Conservation (phyloP, 257 asterid genomes). For the Coffea canephora region DNA sequence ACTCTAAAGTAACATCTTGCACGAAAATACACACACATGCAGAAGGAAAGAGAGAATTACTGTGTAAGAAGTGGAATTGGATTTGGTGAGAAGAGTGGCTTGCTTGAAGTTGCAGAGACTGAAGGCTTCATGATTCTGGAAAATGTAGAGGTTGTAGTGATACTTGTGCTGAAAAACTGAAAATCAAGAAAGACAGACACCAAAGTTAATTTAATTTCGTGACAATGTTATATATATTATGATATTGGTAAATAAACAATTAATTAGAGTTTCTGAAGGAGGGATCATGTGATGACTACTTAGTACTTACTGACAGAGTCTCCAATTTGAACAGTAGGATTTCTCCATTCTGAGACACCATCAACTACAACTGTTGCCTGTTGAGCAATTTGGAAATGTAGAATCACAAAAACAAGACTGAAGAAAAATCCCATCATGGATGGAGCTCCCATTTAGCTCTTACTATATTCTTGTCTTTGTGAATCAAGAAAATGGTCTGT, state of each 20-base stretch:
- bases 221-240: background rate
- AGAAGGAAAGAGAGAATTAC: slow-evolving; percentile 35
- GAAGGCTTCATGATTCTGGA: slow-evolving; percentile 73
- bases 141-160: slow-evolving; percentile 74
- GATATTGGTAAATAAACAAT: background rate
- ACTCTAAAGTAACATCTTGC: background rate
- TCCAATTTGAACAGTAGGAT: slow-evolving; percentile 68
- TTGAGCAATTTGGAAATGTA: slow-evolving; percentile 33
- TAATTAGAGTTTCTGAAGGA: background rate
- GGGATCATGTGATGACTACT: slow-evolving; percentile 22
- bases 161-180: slow-evolving; percentile 78
- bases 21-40: background rate
- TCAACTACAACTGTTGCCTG: slow-evolving; percentile 66
- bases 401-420: slow-evolving; percentile 27
- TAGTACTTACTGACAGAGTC: slow-evolving; percentile 91
- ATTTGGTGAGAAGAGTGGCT: slow-evolving; percentile 74
- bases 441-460: slow-evolving; percentile 27
- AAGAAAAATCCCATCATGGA: slow-evolving; percentile 31
- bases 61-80: slow-evolving; percentile 61
- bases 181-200: slow-evolving; percentile 9
- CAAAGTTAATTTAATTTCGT: slow-evolving; percentile 6
- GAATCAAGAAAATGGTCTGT: slow-evolving; percentile 12
- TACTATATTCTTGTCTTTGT: background rate
- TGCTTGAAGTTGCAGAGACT: slow-evolving; percentile 70
- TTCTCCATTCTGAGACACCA: slow-evolving; percentile 77